Evolutionary conservation across 1,284 basidiomycete species (phyloP).

Genomic region (Trichosporon sp.): DNA sequence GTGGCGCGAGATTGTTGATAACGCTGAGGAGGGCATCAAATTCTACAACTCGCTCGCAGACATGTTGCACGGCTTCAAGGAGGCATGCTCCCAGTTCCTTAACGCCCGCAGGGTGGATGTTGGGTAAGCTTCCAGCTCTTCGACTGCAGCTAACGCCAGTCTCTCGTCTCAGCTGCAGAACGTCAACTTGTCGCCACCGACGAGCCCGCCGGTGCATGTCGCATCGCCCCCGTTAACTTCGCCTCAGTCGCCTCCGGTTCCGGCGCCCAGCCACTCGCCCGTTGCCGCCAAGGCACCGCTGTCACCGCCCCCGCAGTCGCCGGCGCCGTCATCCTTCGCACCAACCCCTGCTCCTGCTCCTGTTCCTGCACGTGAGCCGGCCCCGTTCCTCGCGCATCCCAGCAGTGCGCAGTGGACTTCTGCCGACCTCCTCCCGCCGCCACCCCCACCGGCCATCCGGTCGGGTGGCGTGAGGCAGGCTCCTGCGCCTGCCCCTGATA

Average conservation of each 20-base stretch:
- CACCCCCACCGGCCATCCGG: slow-evolving; percentile 51
- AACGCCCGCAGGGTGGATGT: slow-evolving; percentile 66
- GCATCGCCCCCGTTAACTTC: slow-evolving; percentile 25
- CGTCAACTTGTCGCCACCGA: slow-evolving; percentile 25
- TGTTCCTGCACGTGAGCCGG: slow-evolving; percentile 6
- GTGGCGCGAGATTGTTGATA: slow-evolving; percentile 80
- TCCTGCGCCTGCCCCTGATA: slow-evolving; percentile 34
- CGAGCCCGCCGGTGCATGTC: slow-evolving; percentile 23
- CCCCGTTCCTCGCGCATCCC: slow-evolving; percentile 48
- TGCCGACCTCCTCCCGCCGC: slow-evolving; percentile 53
- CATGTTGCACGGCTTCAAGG: slow-evolving; percentile 72
- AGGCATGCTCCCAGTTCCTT: slow-evolving; percentile 73
- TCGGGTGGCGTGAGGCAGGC: slow-evolving; percentile 45
- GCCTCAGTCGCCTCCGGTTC: slow-evolving; percentile 24
- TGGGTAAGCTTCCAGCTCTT: slow-evolving; percentile 40
- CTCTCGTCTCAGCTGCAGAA: slow-evolving; percentile 38
- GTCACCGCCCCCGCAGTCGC: slow-evolving; percentile 30
- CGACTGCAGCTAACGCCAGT: not conserved
- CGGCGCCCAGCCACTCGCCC: slow-evolving; percentile 22
- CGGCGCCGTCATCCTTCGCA: slow-evolving; percentile 28
- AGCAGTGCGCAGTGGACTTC: slow-evolving; percentile 50
- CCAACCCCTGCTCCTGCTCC: slow-evolving; percentile 21
- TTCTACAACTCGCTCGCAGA: slow-evolving; percentile 81
- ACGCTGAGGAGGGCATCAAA: slow-evolving; percentile 87
- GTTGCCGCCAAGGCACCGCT: slow-evolving; percentile 19